These are phyloP conservation scores for Epichloe glyceriae DNA, from an alignment of 2,329 filamentous ascomycete genomes.

Conservation along the genomic window DNA sequence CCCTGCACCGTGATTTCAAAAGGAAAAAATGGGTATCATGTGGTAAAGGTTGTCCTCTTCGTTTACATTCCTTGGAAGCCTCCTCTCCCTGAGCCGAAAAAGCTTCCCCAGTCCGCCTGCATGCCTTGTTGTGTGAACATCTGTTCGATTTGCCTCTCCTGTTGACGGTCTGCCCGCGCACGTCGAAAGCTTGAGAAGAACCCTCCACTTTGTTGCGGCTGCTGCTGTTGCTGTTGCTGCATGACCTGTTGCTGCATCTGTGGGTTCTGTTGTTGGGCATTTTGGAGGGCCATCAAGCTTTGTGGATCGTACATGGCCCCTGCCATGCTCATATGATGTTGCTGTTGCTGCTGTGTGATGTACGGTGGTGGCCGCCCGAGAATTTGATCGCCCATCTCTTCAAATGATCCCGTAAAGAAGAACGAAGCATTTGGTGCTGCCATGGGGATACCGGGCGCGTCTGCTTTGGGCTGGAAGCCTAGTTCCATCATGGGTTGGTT, in stretches of 20 bases:
- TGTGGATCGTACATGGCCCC: conserved; percentile 31
- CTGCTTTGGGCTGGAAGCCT: conserved; percentile 26
- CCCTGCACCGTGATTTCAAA: conserved; percentile 5
- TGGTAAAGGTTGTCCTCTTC: conserved; percentile 11
- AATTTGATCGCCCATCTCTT: conserved; percentile 61
- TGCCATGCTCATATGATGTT: conserved; percentile 28
- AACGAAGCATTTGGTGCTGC: conserved; percentile 29
- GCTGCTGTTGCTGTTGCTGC: conserved; percentile 18
- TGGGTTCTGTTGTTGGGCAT: conserved; percentile 9
- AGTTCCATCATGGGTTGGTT: conserved; percentile 59
- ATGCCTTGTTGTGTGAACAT: conserved; percentile 35
- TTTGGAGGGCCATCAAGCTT: conserved; percentile 28
- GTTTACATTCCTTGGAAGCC: conserved; percentile 30
- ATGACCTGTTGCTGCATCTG: conserved; percentile 3
- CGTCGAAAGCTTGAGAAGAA: conserved; percentile 15
- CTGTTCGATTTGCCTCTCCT: conserved; percentile 33
- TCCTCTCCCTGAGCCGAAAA: conserved; percentile 31
- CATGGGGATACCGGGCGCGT: conserved; percentile 19
- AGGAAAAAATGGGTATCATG: conserved; percentile 26
- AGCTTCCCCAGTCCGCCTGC: conserved; percentile 32
- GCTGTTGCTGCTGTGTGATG: conserved; percentile 42
- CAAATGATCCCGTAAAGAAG: conserved; percentile 40
- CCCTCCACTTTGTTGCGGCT: conserved; percentile 16
- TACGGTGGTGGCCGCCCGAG: conserved; percentile 61
- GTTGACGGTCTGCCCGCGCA: conserved; percentile 14